These are phyloP conservation scores for Clonostachys solani DNA, from an alignment of 2,329 filamentous ascomycete genomes.

Conservation along the genomic window DNA sequence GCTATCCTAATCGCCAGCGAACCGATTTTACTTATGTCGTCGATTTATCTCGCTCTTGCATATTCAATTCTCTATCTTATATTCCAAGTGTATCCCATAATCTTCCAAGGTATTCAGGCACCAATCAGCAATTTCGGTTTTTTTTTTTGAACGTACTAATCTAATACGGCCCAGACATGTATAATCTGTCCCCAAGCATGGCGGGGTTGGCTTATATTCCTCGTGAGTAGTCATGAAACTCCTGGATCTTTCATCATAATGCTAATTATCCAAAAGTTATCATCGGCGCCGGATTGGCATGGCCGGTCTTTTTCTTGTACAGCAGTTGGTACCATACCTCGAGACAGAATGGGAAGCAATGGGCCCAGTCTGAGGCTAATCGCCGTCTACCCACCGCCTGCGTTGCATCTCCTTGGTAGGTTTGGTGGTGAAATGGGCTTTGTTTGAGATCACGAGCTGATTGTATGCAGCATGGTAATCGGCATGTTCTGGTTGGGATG, in stretches of 20 bases:
- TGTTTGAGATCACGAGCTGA: constrained; percentile 1
- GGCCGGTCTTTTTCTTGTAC: neutral
- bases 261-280: neutral
- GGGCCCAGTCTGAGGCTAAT: neutral
- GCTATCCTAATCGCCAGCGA: neutral
- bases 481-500: constrained; percentile 57
- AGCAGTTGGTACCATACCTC: neutral
- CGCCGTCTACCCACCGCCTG: neutral
- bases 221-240: neutral
- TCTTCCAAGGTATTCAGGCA: neutral
- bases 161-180: neutral
- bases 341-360: neutral
- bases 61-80: neutral
- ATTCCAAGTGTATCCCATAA: neutral
- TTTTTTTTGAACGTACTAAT: neutral
- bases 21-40: neutral
- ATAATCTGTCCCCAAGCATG: neutral
- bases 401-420: neutral
- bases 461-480: constrained; percentile 34
- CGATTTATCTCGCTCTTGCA: neutral
- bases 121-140: neutral
- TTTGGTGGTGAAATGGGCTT: neutral
- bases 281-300: neutral
- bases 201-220: neutral
- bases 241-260: neutral